Evolutionary conservation across 148 eudicot species (phyloP).

Genomic region (Pouteria glomerata): DNA sequence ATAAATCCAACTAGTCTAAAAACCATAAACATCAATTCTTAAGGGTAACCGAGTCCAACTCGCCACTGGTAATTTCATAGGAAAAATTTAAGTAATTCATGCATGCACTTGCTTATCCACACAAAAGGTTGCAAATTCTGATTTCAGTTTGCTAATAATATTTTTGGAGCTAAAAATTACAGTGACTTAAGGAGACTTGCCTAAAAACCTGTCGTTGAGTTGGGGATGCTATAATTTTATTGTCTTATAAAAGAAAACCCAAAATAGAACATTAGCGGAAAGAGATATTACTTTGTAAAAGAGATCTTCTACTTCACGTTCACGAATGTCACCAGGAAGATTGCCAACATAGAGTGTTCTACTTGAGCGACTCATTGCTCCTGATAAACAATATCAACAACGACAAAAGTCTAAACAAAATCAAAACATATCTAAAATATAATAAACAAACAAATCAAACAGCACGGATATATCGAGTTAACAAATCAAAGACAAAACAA

Average conservation of each 20-base stretch:
- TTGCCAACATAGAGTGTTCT: slow-evolving; percentile 67
- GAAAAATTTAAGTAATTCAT: not conserved
- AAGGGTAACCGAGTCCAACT: not conserved
- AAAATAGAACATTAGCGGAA: not conserved
- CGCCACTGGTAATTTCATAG: not conserved
- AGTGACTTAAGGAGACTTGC: too few relatives aligned
- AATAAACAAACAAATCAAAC: not conserved
- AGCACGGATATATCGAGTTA: not conserved
- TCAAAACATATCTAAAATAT: not conserved
- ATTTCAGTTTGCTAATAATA: not conserved
- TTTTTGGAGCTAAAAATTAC: too few relatives aligned
- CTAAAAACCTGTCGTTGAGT: too few relatives aligned
- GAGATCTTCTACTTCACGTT: slow-evolving; percentile 69
- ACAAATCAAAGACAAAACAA: too few relatives aligned
- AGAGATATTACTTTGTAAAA: slow-evolving; percentile 49
- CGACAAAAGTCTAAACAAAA: not conserved
- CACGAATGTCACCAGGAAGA: slow-evolving; percentile 66
- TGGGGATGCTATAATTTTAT: too few relatives aligned
- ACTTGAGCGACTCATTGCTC: slow-evolving; percentile 44
- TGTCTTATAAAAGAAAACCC: not conserved
- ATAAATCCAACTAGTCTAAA: not conserved
- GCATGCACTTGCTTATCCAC: not conserved
- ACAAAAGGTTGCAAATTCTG: not conserved
- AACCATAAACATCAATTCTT: not conserved
- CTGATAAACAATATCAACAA: slow-evolving; percentile 12